Evolutionary conservation across 2,329 filamentous ascomycete genomes (phyloP).

Genomic region (Aspergillus fumigatus): DNA sequence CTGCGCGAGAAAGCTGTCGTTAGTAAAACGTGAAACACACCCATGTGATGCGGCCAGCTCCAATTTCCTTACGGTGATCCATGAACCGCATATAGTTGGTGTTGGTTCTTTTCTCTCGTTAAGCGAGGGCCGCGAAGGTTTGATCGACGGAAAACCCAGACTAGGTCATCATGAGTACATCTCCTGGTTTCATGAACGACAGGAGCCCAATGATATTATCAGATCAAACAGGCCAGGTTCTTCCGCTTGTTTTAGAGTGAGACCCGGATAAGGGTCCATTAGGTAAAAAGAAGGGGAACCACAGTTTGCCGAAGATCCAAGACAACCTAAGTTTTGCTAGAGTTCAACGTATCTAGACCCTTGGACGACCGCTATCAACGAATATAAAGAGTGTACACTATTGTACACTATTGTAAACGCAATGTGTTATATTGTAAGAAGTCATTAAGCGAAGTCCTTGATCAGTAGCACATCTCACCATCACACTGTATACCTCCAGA

Average conservation of each 20-base stretch:
- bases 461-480: too few species aligned
- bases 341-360: neutral
- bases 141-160: too few species aligned
- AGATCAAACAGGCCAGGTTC: neutral
- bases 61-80: neutral
- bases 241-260: slow-evolving; percentile 2
- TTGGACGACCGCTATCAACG: too few species aligned
- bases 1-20: neutral
- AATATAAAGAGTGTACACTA: too few species aligned
- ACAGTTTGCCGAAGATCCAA: neutral
- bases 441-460: too few species aligned
- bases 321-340: neutral
- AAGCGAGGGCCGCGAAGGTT: too few species aligned
- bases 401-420: too few species aligned
- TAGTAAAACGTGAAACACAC: neutral
- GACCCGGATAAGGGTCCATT: neutral
- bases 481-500: too few species aligned
- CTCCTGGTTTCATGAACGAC: neutral
- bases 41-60: neutral
- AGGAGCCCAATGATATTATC: neutral
- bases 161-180: neutral
- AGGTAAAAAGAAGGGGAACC: neutral
- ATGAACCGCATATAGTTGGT: too few species aligned
- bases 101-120: too few species aligned
- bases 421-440: too few species aligned